Base-by-base conservation (phyloP, 2,329 filamentous ascomycete genomes). In the Neonectria coccinea region DNA sequence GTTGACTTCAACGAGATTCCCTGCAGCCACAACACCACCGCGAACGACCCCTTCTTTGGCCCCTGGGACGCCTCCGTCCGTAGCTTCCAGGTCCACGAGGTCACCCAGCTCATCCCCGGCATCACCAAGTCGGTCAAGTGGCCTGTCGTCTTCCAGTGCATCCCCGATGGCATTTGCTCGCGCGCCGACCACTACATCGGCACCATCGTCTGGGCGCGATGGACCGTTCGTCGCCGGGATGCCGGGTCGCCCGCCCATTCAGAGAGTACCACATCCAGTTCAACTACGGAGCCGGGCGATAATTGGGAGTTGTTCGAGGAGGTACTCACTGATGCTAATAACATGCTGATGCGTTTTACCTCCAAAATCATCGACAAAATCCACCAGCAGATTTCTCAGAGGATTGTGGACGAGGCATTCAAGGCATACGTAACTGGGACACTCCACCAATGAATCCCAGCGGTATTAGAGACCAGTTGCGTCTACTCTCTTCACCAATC, bases 111-210 rank as follows among this genome's bases (percentile, higher is more conserved):
- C 11, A 72, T 81, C 10, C 79, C 80, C 0, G 78, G 79, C 48
- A 62, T 80, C 22, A 73, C 68, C 39, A 81, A 78, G 66, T 75
- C 77, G 44, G 73, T 83, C 29, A 68, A 66, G 53, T 78, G 82
- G 60, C 78, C 79, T 4, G 79, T 79, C 63, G 75, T 79, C 20
- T 81, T 83, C 65, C 81, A 83, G 70, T 76, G 70, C 60, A 76
- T 80, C 31, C 72, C 72, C 22, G 67, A 73, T 47, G 81, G 81
- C 36, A 72, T 81, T 48, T 75, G 80, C 12, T 78, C 78, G 56
- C 73, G 81, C 41, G 81, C 79, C 44, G 73, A 80, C 45, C 79
- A 80, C 11, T 71, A 76, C 4, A 79, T 72, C 18, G 81, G 80
- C 31, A 79, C 82, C 20, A 74, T 73, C 9, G 77, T 82, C 45